Evolutionary conservation across 2,329 filamentous ascomycete species (phyloP).

Genomic region (Raffaelea ambrosiae): DNA sequence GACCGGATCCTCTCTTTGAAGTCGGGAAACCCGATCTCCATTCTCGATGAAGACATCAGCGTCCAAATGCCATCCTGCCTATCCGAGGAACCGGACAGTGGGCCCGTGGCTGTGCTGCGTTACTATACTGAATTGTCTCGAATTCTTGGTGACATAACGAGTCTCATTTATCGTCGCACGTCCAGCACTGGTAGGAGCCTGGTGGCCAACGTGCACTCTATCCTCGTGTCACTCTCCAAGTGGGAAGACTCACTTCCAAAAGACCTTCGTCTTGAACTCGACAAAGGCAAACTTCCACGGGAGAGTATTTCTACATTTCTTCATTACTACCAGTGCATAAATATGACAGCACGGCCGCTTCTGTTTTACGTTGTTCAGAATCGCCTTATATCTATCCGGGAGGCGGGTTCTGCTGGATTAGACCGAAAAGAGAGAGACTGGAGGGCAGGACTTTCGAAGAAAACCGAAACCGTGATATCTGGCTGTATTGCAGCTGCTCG

Average conservation of each 20-base stretch:
- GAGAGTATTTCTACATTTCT: slow-evolving; percentile 33
- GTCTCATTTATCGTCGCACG: slow-evolving; percentile 39
- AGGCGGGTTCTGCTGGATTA: slow-evolving; percentile 5
- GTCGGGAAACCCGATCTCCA: slow-evolving; percentile 44
- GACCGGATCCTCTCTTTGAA: slow-evolving; percentile 45
- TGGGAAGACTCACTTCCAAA: slow-evolving; percentile 41
- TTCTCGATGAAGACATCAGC: slow-evolving; percentile 45
- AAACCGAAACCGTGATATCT: slow-evolving; percentile 42
- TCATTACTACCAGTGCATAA: slow-evolving; percentile 50
- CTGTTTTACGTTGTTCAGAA: slow-evolving; percentile 45
- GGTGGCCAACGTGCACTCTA: slow-evolving; percentile 40
- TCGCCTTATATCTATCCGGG: slow-evolving; percentile 26
- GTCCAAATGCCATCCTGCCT: slow-evolving; percentile 27
- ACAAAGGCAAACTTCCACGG: slow-evolving; percentile 26
- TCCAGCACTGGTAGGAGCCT: slow-evolving; percentile 25
- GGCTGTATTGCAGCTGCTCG: slow-evolving; percentile 41
- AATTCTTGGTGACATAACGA: slow-evolving; percentile 39
- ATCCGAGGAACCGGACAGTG: slow-evolving; percentile 29
- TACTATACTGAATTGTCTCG: slow-evolving; percentile 45
- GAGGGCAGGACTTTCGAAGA: slow-evolving; percentile 36
- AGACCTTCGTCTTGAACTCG: slow-evolving; percentile 38
- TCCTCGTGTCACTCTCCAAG: slow-evolving; percentile 37
- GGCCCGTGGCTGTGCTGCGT: slow-evolving; percentile 37
- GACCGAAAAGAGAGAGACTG: slow-evolving; percentile 30
- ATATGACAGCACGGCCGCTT: slow-evolving; percentile 46